Evolutionary conservation across 176 grass and related monocot genomes (phyloP).

Genomic region (Cenchrus purpureus): DNA sequence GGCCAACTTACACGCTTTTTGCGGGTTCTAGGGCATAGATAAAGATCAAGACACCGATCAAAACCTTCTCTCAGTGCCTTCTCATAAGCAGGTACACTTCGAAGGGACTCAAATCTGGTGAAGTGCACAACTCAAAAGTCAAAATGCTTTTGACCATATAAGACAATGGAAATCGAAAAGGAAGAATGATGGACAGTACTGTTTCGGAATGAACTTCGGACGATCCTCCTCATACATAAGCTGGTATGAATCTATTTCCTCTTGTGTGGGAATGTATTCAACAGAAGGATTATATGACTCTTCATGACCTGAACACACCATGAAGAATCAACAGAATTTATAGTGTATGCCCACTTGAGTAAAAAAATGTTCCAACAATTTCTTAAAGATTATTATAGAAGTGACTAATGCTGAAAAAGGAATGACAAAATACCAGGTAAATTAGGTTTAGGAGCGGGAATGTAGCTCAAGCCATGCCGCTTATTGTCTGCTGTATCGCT

Average conservation of each 20-base stretch:
- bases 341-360: not conserved
- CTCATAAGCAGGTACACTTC: conserved; percentile 93
- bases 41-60: conserved; percentile 92
- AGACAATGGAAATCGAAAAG: conserved; percentile 22
- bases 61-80: conserved; percentile 90
- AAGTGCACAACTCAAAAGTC: conserved; percentile 28
- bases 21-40: conserved; percentile 91
- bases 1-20: conserved; percentile 79
- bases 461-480: conserved; percentile 84
- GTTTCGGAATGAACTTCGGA: conserved; percentile 91
- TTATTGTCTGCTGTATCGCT: conserved; percentile 76
- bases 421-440: conserved; percentile 67
- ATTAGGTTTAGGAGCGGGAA: conserved; percentile 91
- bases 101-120: conserved; percentile 77
- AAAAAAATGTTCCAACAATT: conserved; percentile 10
- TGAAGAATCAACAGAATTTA: conserved; percentile 17
- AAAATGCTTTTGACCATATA: conserved; percentile 32
- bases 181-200: conserved; percentile 39
- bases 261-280: conserved; percentile 95
- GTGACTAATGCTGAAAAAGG: not conserved
- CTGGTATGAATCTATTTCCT: conserved; percentile 94
- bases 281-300: conserved; percentile 97
- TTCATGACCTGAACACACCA: conserved; percentile 85
- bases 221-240: conserved; percentile 96
- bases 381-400: conserved; percentile 4